Base-by-base conservation (phyloP, 164 flowering plant genomes). In the Annona squamosa region DNA sequence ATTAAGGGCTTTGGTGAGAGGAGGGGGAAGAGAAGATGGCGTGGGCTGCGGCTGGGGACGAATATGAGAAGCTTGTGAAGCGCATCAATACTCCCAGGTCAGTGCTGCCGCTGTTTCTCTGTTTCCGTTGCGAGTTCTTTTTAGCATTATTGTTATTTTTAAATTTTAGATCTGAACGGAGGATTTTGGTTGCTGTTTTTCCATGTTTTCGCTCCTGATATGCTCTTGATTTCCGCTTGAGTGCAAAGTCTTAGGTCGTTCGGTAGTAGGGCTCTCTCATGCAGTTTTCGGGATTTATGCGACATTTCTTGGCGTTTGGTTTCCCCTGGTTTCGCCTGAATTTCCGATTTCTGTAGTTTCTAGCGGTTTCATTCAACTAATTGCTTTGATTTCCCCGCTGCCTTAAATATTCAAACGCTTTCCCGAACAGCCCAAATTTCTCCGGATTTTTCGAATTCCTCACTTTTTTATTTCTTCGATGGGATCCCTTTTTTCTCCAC, bases 21-120 rank as follows among this genome's bases (percentile, higher is more conserved):
- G 46, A 42, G 65, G 42, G 44, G 64, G 48, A 18, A 26, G 6
- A 37, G 67, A 66, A 46, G 46, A 85, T 86, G 86, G 91, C 82
- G 77, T 77, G 84, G 84, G 65, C 78, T 67, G 75, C 79, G 62
- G 75, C 81, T 76, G 26, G 79, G 69, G 84, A 90, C 71, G 97
- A 90, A 71, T 91, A 84, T 67, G 89, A 90, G 71, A 91, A 88
- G 84, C 93, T 91, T 70, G 75, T 90, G 4, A 74, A 78, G 4
- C 81, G 93, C 18, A 86, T 91, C 88, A 85, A 77, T 80, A 85
- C 90, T 69, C 97, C 97, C 4, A 88, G 94, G 97, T 90, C 17
- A 5, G 80, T 78, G 43, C 48, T 26, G 59, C n/a, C 65, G 42
- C 18, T 43, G 19, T 37, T 17, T 72, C 65, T 48, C 5, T 1